phyloP scores from a whole-genome alignment of 2,329 filamentous ascomycete genomes.

The Monosporascus sp. region DNA sequence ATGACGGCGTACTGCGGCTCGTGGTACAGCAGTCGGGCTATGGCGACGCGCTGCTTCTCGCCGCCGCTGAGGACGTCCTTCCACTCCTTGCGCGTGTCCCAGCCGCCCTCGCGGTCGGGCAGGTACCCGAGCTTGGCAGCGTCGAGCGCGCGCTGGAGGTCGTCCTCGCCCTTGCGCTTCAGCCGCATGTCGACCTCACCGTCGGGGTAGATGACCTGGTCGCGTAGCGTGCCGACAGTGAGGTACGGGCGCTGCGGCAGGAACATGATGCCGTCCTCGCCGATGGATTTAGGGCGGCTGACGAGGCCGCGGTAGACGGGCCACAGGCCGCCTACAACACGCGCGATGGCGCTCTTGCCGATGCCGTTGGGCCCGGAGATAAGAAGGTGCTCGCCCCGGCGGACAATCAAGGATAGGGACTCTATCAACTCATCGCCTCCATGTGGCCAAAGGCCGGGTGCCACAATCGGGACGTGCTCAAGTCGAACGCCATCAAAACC shows the following conservation, averaged over 20 bases:
- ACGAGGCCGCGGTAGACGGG: slow-evolving; percentile 89
- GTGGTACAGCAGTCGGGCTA: slow-evolving; percentile 87
- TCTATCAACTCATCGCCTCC: slow-evolving; percentile 90
- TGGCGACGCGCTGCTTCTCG: slow-evolving; percentile 93
- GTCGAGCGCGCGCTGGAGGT: slow-evolving; percentile 73
- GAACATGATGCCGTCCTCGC: slow-evolving; percentile 96
- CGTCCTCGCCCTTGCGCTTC: slow-evolving; percentile 69
- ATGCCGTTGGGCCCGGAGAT: slow-evolving; percentile 94
- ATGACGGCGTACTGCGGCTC: slow-evolving; percentile 92
- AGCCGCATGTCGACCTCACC: slow-evolving; percentile 91
- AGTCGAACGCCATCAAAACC: slow-evolving; percentile 92
- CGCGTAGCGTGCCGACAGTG: slow-evolving; percentile 83
- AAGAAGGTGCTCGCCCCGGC: slow-evolving; percentile 84
- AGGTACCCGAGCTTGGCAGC: slow-evolving; percentile 84
- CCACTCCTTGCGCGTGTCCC: slow-evolving; percentile 97
- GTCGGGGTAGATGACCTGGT: slow-evolving; percentile 97
- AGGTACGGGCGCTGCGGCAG: slow-evolving; percentile 91
- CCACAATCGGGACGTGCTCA: slow-evolving; percentile 89
- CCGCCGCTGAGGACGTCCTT: slow-evolving; percentile 96
- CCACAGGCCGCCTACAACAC: slow-evolving; percentile 89
- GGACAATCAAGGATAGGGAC: slow-evolving; percentile 81
- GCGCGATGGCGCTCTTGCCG: slow-evolving; percentile 83
- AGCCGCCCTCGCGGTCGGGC: slow-evolving; percentile 86
- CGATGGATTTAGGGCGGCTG: slow-evolving; percentile 73
- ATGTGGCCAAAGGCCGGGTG: slow-evolving; percentile 79